These are phyloP conservation scores for Picochlorum sp. DNA, from an alignment of 139 green algal genomes.

Conservation along the genomic window DNA sequence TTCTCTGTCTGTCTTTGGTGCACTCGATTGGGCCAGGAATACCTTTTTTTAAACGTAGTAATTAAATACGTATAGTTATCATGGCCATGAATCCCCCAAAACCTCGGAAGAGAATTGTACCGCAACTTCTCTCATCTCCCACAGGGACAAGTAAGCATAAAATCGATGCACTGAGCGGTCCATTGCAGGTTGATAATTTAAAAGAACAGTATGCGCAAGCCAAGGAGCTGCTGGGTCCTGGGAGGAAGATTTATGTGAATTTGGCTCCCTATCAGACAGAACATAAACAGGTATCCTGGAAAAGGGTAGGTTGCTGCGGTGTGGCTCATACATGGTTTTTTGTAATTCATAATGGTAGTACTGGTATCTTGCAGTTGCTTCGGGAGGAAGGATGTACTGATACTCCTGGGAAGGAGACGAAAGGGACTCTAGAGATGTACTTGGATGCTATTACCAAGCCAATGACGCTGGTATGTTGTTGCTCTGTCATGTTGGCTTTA, in stretches of 20 bases:
- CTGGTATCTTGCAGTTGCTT: no score
- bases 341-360: background rate
- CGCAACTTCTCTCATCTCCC: slow-evolving; percentile 16
- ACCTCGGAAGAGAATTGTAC: slow-evolving; percentile 17
- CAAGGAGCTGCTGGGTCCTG: slow-evolving; percentile 10
- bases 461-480: background rate
- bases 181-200: slow-evolving; percentile 9
- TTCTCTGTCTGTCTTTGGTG: no score
- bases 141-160: background rate
- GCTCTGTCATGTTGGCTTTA: background rate
- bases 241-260: slow-evolving; percentile 16
- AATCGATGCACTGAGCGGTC: background rate
- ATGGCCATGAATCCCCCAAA: slow-evolving; percentile 4
- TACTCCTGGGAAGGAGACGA: no score
- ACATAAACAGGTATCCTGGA: slow-evolving; percentile 14
- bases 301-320: slow-evolving; percentile 6
- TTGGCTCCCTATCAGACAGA: slow-evolving; percentile 8
- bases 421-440: background rate
- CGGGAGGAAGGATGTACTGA: no score
- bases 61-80: background rate
- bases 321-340: background rate
- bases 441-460: slow-evolving; percentile 1
- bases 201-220: slow-evolving; percentile 8
- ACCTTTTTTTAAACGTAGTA: background rate
- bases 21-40: no score